Evolutionary conservation across 129 eudicot species (phyloP).

Genomic region (Flaveria robusta): DNA sequence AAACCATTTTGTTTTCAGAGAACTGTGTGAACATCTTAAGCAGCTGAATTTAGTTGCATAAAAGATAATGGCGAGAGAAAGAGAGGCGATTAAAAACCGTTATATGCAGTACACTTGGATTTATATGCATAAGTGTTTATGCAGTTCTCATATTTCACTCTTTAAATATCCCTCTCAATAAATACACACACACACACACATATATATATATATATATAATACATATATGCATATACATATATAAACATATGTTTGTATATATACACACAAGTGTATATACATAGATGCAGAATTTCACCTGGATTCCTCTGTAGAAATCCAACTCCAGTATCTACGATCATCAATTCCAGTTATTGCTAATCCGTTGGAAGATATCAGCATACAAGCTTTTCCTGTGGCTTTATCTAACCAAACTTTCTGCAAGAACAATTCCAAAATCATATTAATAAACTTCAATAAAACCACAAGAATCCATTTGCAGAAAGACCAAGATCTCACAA

Average conservation of each 20-base stretch:
- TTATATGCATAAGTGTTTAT: no score
- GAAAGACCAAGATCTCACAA: neutral
- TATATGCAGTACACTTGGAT: no score
- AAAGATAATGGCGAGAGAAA: no score
- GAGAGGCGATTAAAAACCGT: no score
- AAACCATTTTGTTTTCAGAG: neutral
- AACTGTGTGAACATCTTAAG: no score
- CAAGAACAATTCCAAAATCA: slow-evolving; percentile 13
- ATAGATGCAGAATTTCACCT: slow-evolving; percentile 53
- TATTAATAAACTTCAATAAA: slow-evolving; percentile 20
- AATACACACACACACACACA: no score
- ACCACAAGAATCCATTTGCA: neutral
- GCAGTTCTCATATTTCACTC: no score
- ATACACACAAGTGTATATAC: neutral
- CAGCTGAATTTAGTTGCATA: no score
- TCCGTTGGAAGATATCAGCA: slow-evolving; percentile 69
- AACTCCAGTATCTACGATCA: slow-evolving; percentile 89
- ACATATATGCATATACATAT: neutral
- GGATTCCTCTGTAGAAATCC: slow-evolving; percentile 75
- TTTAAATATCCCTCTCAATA: no score
- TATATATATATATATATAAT: no score
- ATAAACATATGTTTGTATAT: no score
- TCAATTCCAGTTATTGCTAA: slow-evolving; percentile 87
- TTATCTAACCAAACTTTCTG: slow-evolving; percentile 94
- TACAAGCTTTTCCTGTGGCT: slow-evolving; percentile 70